Evolutionary conservation across 75 land plant species (phyloP).

Genomic region (Cryptomeria japonica): DNA sequence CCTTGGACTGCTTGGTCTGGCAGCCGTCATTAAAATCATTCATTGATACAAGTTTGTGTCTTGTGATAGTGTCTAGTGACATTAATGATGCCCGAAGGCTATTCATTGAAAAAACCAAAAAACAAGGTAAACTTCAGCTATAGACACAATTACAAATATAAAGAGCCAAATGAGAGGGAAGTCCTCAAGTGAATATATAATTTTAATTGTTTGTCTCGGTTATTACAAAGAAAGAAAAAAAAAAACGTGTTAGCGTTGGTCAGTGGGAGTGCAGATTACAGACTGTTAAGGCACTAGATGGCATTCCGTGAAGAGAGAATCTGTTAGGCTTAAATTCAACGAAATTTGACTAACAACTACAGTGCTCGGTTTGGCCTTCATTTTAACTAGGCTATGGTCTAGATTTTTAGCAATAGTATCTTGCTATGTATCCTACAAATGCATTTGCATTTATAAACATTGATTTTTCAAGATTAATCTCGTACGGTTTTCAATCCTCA

Average conservation of each 20-base stretch:
- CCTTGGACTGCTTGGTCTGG: no score
- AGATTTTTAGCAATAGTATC: not conserved
- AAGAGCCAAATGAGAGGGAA: not conserved
- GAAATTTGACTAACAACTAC: not conserved
- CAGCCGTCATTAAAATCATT: no score
- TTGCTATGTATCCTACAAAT: not conserved
- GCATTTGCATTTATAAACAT: not conserved
- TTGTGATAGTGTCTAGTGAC: no score
- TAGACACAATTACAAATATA: not conserved
- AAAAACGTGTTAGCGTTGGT: not conserved
- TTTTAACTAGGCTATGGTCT: not conserved
- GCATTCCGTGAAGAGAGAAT: not conserved
- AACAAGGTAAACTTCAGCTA: not conserved
- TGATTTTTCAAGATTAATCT: not conserved
- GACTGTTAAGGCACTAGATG: not conserved
- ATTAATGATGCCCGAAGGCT: no score
- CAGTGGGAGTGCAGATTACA: not conserved
- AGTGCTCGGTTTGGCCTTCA: not conserved
- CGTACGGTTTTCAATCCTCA: not conserved
- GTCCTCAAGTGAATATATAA: not conserved
- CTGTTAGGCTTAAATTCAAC: not conserved
- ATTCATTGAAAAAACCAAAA: no score
- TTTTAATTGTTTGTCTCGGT: not conserved
- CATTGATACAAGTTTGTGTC: no score
- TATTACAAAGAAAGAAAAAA: no score